phyloP scores from a whole-genome alignment of 495 filamentous ascomycete genomes.

The Neurospora sp. region DNA sequence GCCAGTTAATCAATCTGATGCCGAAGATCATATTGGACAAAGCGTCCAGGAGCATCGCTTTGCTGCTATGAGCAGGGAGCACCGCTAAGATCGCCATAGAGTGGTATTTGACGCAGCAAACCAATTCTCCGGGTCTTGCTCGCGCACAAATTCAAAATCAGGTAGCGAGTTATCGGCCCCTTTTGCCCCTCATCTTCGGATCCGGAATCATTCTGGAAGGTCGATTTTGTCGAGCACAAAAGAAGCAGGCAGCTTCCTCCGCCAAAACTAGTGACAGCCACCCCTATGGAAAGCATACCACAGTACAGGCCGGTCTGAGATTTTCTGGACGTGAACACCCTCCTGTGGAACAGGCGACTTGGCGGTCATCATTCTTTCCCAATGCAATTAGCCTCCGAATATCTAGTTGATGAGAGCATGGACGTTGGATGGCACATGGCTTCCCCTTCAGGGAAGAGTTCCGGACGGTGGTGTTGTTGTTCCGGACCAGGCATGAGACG shows the following conservation, averaged over 20 bases:
- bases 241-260: constrained; percentile 1
- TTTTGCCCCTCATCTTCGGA: not conserved
- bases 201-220: constrained; percentile 6
- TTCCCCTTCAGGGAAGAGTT: constrained; percentile 14
- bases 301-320: constrained; percentile 3
- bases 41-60: not conserved
- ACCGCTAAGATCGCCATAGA: not conserved
- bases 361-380: constrained; percentile 4
- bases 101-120: not conserved
- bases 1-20: not conserved
- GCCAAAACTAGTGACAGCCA: not conserved
- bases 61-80: not conserved
- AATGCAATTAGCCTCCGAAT: constrained; percentile 1
- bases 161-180: not conserved
- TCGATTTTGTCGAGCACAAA: constrained; percentile 1
- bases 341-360: constrained; percentile 1
- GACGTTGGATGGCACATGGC: constrained; percentile 7
- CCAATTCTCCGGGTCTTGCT: not conserved
- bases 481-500: not conserved
- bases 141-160: not conserved
- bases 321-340: not conserved
- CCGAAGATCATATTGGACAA: not conserved
- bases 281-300: not conserved
- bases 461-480: constrained; percentile 8
- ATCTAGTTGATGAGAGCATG: constrained; percentile 6